Evolutionary conservation across 202 grass and related monocot species (phyloP).

Genomic region (Carex arenaria): DNA sequence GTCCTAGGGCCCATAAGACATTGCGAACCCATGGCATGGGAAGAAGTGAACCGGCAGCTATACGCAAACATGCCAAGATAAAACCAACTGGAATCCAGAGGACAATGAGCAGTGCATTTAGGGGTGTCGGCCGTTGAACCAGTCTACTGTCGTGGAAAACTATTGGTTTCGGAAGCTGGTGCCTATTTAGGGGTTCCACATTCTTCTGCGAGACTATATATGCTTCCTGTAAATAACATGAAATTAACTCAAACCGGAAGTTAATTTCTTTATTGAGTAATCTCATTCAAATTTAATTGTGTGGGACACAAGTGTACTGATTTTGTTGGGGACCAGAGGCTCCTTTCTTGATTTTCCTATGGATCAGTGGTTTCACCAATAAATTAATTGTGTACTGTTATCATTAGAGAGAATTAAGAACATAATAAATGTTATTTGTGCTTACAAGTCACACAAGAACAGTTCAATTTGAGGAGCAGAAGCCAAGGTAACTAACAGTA

Average conservation of each 20-base stretch:
- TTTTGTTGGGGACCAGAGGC: background rate
- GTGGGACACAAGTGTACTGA: background rate
- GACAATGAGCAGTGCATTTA: constrained; percentile 27
- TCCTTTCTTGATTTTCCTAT: background rate
- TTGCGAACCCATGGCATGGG: constrained; percentile 47
- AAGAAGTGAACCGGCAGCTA: constrained; percentile 36
- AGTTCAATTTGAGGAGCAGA: background rate
- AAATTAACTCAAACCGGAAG: background rate
- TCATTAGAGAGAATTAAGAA: background rate
- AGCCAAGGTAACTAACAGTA: background rate
- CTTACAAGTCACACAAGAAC: background rate
- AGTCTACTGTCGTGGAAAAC: constrained; percentile 73
- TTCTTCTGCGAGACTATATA: constrained; percentile 40
- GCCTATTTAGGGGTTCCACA: constrained; percentile 32
- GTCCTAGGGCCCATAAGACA: constrained; percentile 31
- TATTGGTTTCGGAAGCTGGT: constrained; percentile 45
- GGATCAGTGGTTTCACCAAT: background rate
- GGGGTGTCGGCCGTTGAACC: constrained; percentile 33
- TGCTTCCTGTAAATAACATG: constrained; percentile 34
- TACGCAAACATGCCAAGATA: constrained; percentile 36
- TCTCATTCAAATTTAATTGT: background rate
- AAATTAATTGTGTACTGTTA: background rate
- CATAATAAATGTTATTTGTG: background rate
- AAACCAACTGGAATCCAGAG: constrained; percentile 50
- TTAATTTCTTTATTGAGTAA: background rate